These are phyloP conservation scores for Aspergillus bombycis DNA, from an alignment of 2,329 filamentous ascomycete genomes.

Conservation along the genomic window DNA sequence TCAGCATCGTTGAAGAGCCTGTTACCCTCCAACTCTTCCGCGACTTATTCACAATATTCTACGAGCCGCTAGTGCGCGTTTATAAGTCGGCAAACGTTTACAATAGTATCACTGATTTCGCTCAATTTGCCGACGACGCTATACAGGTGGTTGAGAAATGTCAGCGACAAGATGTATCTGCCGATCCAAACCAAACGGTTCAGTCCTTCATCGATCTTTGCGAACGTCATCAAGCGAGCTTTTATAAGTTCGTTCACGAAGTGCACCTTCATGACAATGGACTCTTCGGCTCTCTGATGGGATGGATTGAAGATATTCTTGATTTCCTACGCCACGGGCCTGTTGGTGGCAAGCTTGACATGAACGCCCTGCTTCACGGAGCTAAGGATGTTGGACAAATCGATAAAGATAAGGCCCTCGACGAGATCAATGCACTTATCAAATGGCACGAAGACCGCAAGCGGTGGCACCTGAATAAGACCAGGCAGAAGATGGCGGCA, in stretches of 20 bases:
- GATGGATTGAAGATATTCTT: constrained; percentile 93
- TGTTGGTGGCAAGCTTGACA: constrained; percentile 80
- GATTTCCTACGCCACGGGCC: constrained; percentile 90
- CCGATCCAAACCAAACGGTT: constrained; percentile 96
- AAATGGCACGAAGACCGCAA: constrained; percentile 94
- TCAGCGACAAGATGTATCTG: constrained; percentile 77
- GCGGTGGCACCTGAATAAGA: constrained; percentile 98
- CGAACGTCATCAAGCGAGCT: constrained; percentile 90
- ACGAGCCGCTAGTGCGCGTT: constrained; percentile 92
- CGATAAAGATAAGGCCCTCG: constrained; percentile 71
- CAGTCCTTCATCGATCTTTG: constrained; percentile 98
- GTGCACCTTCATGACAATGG: constrained; percentile 97
- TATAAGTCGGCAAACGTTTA: constrained; percentile 99
- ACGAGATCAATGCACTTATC: constrained; percentile 83
- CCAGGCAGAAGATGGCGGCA: constrained; percentile 96
- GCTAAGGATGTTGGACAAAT: constrained; percentile 69
- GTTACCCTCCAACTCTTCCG: constrained; percentile 96
- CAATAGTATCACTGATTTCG: constrained; percentile 95
- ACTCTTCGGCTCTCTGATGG: constrained; percentile 93
- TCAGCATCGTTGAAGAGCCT: constrained; percentile 90
- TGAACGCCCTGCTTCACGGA: constrained; percentile 89
- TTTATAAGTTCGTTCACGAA: constrained; percentile 99
- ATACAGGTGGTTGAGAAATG: constrained; percentile 75
- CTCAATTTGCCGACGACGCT: constrained; percentile 88
- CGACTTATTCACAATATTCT: constrained; percentile 97